Percentiles rank a stretch among this genome's conserved stretches.
phyloP scores from a whole-genome alignment of 2,329 filamentous ascomycete genomes.

The Epichloe sp. region DNA sequence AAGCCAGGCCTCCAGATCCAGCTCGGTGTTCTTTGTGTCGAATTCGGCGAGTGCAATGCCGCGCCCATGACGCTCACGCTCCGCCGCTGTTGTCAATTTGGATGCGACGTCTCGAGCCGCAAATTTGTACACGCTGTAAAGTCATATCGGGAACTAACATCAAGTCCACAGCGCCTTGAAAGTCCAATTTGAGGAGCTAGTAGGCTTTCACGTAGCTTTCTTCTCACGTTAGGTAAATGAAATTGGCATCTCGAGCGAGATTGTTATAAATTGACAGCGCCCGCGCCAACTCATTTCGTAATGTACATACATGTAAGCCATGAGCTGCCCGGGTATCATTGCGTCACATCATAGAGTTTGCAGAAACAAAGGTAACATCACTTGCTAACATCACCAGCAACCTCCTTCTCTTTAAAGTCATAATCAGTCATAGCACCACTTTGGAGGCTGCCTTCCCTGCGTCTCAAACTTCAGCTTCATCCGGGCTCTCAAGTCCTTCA shows the following conservation, averaged over 20 bases:
- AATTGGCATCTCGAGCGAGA: background rate
- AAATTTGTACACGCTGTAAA: no score
- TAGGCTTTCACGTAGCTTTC: background rate
- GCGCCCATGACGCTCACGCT: no score
- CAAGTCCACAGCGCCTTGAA: background rate
- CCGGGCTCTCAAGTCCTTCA: conserved; percentile 10
- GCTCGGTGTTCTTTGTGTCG: no score
- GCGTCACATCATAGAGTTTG: background rate
- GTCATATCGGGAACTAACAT: no score
- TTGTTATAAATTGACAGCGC: background rate
- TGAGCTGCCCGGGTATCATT: background rate
- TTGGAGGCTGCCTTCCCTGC: conserved; percentile 10
- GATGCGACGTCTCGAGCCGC: no score
- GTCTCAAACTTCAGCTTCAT: conserved; percentile 11
- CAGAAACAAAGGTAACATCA: background rate
- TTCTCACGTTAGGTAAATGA: background rate
- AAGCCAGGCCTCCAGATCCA: no score
- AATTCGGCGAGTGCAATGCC: no score
- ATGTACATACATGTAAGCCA: background rate
- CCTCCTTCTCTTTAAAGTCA: background rate
- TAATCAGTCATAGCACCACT: conserved; percentile 13
- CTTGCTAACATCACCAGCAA: background rate
- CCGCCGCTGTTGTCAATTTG: no score
- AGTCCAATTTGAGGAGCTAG: background rate
- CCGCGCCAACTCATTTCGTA: background rate